Percentiles rank a stretch among this genome's conserved stretches.
These are phyloP conservation scores for Colletotrichum trifolii DNA, from an alignment of 2,329 filamentous ascomycete species.

Conservation along the genomic window DNA sequence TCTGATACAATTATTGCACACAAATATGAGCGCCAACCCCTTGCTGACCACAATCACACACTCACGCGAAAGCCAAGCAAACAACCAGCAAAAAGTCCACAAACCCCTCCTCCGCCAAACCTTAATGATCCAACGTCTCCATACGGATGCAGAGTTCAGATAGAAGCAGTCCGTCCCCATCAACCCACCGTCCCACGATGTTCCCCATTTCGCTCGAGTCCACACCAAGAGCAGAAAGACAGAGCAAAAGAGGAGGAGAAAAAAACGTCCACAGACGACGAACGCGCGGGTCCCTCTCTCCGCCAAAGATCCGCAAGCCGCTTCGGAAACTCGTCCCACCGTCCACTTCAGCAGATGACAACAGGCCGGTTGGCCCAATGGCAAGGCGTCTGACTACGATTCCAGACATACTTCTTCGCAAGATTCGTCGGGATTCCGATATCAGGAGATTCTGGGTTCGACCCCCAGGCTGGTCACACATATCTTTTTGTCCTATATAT, in stretches of 20 bases:
- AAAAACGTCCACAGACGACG: background rate
- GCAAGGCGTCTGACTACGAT: slow-evolving; percentile 54
- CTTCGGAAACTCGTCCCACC: slow-evolving; percentile 1
- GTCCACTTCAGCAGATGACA: background rate
- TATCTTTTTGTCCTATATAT: background rate
- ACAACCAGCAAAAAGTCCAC: no score
- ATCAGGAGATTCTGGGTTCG: slow-evolving; percentile 38
- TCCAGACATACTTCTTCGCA: background rate
- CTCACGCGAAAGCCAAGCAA: no score
- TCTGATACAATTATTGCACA: no score
- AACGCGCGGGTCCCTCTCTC: slow-evolving; percentile 1
- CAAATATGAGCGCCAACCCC: no score
- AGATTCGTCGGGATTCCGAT: background rate
- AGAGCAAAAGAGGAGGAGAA: no score
- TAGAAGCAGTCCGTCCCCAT: no score
- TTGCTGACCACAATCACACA: no score
- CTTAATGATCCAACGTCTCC: background rate
- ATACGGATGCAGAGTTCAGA: no score
- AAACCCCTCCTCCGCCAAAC: no score
- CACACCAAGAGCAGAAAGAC: background rate
- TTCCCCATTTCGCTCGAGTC: background rate
- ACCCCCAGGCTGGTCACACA: slow-evolving; percentile 36
- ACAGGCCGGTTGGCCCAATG: slow-evolving; percentile 45
- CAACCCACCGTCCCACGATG: background rate
- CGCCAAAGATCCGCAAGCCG: slow-evolving; percentile 13